Conservation (phyloP, 441 rosid species). For the Eugenia klotzschiana region DNA sequence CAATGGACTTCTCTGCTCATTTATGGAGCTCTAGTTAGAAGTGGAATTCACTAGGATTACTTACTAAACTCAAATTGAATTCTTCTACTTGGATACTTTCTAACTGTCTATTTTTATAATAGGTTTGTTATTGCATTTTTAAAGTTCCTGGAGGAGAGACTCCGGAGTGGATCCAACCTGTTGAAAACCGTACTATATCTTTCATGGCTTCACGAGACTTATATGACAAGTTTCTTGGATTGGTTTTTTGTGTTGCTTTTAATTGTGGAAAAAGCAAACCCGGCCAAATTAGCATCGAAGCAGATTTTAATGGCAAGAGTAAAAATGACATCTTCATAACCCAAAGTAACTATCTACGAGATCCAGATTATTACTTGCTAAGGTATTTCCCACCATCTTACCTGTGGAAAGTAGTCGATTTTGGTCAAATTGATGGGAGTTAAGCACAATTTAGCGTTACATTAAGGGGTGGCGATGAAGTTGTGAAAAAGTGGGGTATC, state of each 20-base stretch:
- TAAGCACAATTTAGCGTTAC: not conserved
- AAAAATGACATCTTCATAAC: too few relatives aligned
- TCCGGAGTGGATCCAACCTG: not conserved
- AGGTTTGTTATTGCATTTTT: accelerated
- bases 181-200: not conserved
- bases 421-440: not conserved
- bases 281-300: too few relatives aligned
- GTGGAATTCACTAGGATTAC: not conserved
- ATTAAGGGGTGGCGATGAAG: not conserved
- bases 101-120: not conserved
- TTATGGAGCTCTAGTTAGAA: not conserved
- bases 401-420: too few relatives aligned
- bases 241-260: too few relatives aligned
- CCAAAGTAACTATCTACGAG: accelerated
- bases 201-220: not conserved
- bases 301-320: too few relatives aligned
- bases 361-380: too few relatives aligned
- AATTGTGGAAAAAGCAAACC: too few relatives aligned
- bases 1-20: not conserved
- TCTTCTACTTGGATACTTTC: not conserved
- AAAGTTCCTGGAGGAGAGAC: not conserved
- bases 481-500: not conserved
- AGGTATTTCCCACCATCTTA: too few relatives aligned
- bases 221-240: not conserved
- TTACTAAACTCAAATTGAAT: not conserved